phyloP scores from a whole-genome alignment of 2,329 filamentous ascomycete genomes.

The Orbilia javanica region DNA sequence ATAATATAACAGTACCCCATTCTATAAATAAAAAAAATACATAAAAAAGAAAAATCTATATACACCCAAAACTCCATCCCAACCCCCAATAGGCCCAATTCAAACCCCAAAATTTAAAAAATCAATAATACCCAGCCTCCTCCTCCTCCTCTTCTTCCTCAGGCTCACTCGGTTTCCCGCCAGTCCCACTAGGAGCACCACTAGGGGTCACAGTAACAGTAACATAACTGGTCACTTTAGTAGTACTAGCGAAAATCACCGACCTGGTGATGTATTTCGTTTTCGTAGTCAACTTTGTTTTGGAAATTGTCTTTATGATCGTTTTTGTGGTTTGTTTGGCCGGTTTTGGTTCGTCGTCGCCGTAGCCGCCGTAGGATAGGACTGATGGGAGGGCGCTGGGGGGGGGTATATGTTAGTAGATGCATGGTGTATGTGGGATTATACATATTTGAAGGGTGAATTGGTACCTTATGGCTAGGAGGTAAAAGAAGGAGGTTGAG shows the following conservation, averaged over 20 bases:
- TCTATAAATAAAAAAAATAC: too few relatives aligned
- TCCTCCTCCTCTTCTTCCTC: neutral
- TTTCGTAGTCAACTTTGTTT: neutral
- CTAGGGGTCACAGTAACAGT: neutral
- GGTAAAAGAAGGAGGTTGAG: neutral
- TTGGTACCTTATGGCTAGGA: neutral
- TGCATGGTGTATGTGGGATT: neutral
- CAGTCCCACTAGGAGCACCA: neutral
- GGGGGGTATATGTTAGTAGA: too few relatives aligned
- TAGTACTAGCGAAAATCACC: neutral
- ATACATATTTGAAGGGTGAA: neutral
- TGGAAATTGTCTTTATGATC: neutral
- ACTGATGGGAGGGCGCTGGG: neutral
- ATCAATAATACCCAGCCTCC: neutral
- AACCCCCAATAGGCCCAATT: too few relatives aligned
- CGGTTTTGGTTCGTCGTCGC: neutral
- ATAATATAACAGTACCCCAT: neutral
- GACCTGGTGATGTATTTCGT: neutral
- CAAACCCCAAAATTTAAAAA: too few relatives aligned
- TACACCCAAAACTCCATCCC: neutral
- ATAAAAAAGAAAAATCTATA: neutral
- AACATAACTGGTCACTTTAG: neutral
- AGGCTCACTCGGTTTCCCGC: neutral
- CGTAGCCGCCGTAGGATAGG: neutral
- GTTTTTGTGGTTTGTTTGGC: neutral